Percentiles rank a stretch among this genome's conserved stretches.
Evolutionary conservation across 306 rosid species (phyloP).

Genomic region (Castanea mollissima): DNA sequence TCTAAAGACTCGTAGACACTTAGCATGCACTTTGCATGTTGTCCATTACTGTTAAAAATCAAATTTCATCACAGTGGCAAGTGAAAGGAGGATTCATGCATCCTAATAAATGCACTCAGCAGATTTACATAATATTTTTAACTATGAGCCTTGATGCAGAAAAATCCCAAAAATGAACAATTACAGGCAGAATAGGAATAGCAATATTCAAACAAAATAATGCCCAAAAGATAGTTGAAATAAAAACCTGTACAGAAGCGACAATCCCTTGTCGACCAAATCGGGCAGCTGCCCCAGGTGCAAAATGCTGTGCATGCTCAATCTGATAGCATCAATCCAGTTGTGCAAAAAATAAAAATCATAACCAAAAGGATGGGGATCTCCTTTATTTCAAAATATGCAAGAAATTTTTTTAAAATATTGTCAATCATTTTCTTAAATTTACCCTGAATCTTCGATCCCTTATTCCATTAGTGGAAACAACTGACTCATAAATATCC

Average conservation of each 20-base stretch:
- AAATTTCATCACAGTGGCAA: not conserved
- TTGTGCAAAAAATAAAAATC: conserved; percentile 7
- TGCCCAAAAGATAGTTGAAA: conserved; percentile 2
- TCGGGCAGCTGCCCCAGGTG: conserved; percentile 48
- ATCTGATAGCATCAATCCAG: conserved; percentile 50
- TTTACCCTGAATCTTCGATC: conserved; percentile 88
- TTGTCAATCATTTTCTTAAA: conserved; percentile 3
- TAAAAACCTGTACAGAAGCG: conserved; percentile 80
- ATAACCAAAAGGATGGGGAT: not conserved
- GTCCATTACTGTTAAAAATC: not conserved
- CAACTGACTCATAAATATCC: conserved; percentile 55
- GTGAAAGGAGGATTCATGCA: not conserved
- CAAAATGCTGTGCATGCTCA: conserved; percentile 92
- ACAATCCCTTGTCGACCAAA: conserved; percentile 62
- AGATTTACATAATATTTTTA: not conserved
- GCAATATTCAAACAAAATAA: conserved; percentile 1
- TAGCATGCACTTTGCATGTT: not conserved
- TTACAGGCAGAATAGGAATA: not conserved
- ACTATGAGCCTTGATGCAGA: not conserved
- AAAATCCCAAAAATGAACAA: not conserved
- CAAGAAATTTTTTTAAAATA: not conserved
- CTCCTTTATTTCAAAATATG: not conserved
- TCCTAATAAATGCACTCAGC: not conserved
- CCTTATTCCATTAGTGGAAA: conserved; percentile 57
- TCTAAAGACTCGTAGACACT: not conserved